Base-by-base conservation (phyloP, 208 protist species). In the Vickermania ingenoplastis region DNA sequence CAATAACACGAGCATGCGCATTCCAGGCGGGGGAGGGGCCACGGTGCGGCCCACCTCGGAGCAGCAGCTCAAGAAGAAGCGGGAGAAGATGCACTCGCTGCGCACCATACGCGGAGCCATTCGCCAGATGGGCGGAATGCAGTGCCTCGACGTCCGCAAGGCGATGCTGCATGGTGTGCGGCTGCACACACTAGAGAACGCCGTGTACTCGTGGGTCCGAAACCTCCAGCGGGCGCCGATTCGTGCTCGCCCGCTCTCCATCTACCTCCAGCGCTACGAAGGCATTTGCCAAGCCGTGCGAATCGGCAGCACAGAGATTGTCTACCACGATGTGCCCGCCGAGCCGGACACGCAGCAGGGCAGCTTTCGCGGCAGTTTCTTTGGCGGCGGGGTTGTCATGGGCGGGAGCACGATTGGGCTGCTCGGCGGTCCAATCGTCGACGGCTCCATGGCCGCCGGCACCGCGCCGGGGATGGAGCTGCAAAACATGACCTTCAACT, bases 231-330 rank as follows among this genome's bases (percentile, higher is more conserved):
- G 52, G 17, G 65, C 69, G 59, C 81, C 81, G 11, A 65, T 81
- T 49, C 81, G 82, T 57, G 75, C 77, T 1, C 77, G 74, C 1
- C 80, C 80, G 5, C 65, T 87, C 50, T 78, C 62, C 22, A 63
- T 87, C 57, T 87, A 71, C 41, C 59, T 87, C 14, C 76, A 83
- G 63, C 73, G 73, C 21, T 83, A 86, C 62, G 75, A 79, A 30
- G 81, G 75, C 50, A 73, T 86, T 26, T 64, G 67, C 22, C 56
- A 66, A 28, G 67, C 68, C 22, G 50, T 81, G 36, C 73, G 72
- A 23, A 22, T 83, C 5, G 65, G 29, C 14, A 26, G 27, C 7
- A 69, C 53, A 2, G 50, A 67, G 45, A 22, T 41, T 17, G 41
- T 67, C 11, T 56, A 65, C 31, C 49, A 30, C 31, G 51, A 36